Base-by-base conservation (phyloP, 805 yeast species). In the Candida krabiensis region DNA sequence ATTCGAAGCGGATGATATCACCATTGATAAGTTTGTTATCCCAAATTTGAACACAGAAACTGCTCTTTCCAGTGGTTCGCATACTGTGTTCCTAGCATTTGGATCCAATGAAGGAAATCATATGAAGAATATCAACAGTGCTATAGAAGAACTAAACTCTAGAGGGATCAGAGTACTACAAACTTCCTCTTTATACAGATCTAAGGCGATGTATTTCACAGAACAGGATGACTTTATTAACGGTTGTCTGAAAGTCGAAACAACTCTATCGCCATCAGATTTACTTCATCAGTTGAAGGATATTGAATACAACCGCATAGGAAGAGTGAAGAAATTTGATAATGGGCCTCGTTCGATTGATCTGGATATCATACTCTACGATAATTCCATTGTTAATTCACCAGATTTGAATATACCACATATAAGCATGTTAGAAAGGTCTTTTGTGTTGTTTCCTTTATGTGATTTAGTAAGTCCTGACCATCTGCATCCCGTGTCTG, bases 301-400 rank as follows among this genome's bases (percentile, higher is more conserved):
- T 18, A 83, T 93, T 30, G 99, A 93, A 60, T 87, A 87, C 52
- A 69, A 78, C 6, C 73, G 73, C 11, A 66, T 90, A 24, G 68
- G 75, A 4, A 68, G 99, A 29, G 81, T 82, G 16, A 93, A 93
- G 58, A 64, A 79, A 29, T 72, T 87, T 48, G 90, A 85, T 11
- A 93, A 93, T 58, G 96, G 99, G 0, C 99, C 99, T 7, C 70
- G 99, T 41, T 66, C 86, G 9, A 85, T 93, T 37, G 99, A 93
- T 56, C 69, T 93, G 34, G 99, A 93, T 61, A 86, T 93, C 11
- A 50, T 91, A 11, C 63, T 91, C 16, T 91, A 79, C 56, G 93
- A 80, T 53, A 68, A 71, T 25, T 46, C 73, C 15, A 68, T 80
- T 8, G 44, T 84, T 30, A 83, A 82, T 56, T 66, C 73, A 1